Base-by-base conservation (phyloP, 1,284 basidiomycete species). In the Inonotus obliquus region DNA sequence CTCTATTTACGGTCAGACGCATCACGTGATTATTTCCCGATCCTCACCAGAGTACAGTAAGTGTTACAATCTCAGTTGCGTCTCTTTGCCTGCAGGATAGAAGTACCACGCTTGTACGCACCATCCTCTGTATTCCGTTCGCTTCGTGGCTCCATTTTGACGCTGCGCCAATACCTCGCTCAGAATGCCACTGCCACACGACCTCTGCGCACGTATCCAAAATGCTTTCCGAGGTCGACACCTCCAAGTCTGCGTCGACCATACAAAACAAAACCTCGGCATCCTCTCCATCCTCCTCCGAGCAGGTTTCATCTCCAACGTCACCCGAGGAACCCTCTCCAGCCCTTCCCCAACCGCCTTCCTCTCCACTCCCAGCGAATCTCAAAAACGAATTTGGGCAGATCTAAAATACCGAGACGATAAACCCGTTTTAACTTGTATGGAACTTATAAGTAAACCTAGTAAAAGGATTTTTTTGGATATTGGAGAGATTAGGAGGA, bases 331-430 rank as follows among this genome's bases (percentile, higher is more conserved):
- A 5, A 94, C 92, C 10, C 75, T 84, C 57, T 76, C 82, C 2
- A 78, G 79, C 0, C 84, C 92, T 0, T 81, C 81, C 9, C 91
- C 93, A 0, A 66, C 70, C 0, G 78, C 78, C 10, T 96, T 92
- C 70, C 68, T 77, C 1, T 86, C 79, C 5, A 74, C 70, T 9
- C 14, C 23, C 10, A 56, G 74, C 65, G 83, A 85, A 32, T 77
- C 84, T 0, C 79, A 91, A 64, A 79, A 79, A 35, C 82, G 91
- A 37, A 89, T 96, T 73, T 95, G 94, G 92, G 91, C 91, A 2
- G 85, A 91, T 65, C 84, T 96, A 66, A 96, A 96, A 74, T 96
- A 94, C 75, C 82, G 92, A 56, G 86, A 92, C 66, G 92, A 96
- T 74, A 75, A 85, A 32, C 91, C 93, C 1, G 91, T 96, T 19